Conservation (phyloP, 106 monocot genomes). For the Alisma plantagoaquatica region DNA sequence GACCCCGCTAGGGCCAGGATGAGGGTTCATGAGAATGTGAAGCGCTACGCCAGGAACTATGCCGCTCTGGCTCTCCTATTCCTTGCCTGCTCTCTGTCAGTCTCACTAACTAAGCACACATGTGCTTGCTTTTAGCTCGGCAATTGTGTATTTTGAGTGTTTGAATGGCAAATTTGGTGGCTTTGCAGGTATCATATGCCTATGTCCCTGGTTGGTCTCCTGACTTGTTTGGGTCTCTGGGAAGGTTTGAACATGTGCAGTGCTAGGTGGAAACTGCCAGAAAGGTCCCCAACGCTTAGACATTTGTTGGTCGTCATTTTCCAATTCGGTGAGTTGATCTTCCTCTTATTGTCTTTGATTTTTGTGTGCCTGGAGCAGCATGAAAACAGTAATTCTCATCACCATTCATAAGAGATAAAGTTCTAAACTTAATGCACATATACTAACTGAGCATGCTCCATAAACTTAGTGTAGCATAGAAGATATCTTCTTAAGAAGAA, state of each 20-base stretch:
- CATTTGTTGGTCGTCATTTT: constrained; percentile 26
- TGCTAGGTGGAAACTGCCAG: constrained; percentile 39
- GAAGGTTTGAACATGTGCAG: constrained; percentile 52
- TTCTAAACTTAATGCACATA: too few species aligned
- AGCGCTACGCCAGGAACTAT: constrained; percentile 68
- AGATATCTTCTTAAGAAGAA: too few species aligned
- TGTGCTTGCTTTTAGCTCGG: not conserved
- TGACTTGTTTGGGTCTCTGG: constrained; percentile 55
- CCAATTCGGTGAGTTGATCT: constrained; percentile 48
- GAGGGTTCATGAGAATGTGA: constrained; percentile 90
- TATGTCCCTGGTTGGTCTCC: constrained; percentile 44
- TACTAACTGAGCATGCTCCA: too few species aligned
- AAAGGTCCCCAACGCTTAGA: constrained; percentile 29
- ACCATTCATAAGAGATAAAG: too few species aligned
- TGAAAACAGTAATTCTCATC: too few species aligned
- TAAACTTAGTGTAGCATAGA: too few species aligned
- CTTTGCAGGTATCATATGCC: constrained; percentile 80
- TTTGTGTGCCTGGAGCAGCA: too few species aligned
- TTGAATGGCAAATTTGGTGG: too few species aligned
- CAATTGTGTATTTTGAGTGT: not conserved
- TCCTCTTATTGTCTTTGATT: not conserved
- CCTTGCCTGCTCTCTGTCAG: constrained; percentile 74
- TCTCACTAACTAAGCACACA: not conserved
- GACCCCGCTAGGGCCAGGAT: constrained; percentile 42
- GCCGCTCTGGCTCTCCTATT: constrained; percentile 39